phyloP scores from a whole-genome alignment of 2,329 filamentous ascomycete genomes.

The Volutella citrinella region DNA sequence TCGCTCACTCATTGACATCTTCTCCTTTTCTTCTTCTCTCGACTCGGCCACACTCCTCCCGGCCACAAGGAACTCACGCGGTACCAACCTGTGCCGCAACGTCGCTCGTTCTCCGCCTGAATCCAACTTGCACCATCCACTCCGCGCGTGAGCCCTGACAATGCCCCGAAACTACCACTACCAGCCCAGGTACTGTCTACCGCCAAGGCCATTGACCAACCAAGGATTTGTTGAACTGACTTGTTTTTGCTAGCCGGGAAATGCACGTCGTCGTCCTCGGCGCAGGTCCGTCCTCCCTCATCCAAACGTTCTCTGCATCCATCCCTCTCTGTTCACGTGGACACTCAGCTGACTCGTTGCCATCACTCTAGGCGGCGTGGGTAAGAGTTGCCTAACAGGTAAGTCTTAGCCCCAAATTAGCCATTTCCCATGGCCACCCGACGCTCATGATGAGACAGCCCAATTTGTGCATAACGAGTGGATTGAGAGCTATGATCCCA shows the following conservation, averaged over 20 bases:
- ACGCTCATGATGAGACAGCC: slow-evolving; percentile 47
- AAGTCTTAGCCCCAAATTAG: no score
- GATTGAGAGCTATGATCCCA: slow-evolving; percentile 84
- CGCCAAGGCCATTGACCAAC: no score
- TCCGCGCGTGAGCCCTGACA: slow-evolving; percentile 9
- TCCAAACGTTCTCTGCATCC: slow-evolving; percentile 1
- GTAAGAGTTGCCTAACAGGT: slow-evolving; percentile 92
- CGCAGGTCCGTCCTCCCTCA: slow-evolving; percentile 57
- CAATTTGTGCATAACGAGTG: slow-evolving; percentile 94
- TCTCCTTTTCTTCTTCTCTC: no score
- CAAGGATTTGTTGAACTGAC: no score
- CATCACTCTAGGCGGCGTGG: slow-evolving; percentile 71
- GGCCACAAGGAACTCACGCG: slow-evolving; percentile 11
- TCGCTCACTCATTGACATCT: no score
- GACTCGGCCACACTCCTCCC: no score
- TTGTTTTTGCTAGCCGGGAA: slow-evolving; percentile 62
- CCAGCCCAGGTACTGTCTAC: slow-evolving; percentile 27
- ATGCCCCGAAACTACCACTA: slow-evolving; percentile 29
- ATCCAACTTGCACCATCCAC: slow-evolving; percentile 10
- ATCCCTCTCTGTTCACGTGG: slow-evolving; percentile 9
- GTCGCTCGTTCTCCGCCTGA: slow-evolving; percentile 5
- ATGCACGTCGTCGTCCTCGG: slow-evolving; percentile 81
- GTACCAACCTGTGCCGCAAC: slow-evolving; percentile 1
- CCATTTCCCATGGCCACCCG: no score
- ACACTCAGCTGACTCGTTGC: slow-evolving; percentile 28